Evolutionary conservation across 805 yeast species (phyloP), one percentile per base, ranked within the genome.

Genomic region (Zygosaccharomyces kombuchaensis): DNA sequence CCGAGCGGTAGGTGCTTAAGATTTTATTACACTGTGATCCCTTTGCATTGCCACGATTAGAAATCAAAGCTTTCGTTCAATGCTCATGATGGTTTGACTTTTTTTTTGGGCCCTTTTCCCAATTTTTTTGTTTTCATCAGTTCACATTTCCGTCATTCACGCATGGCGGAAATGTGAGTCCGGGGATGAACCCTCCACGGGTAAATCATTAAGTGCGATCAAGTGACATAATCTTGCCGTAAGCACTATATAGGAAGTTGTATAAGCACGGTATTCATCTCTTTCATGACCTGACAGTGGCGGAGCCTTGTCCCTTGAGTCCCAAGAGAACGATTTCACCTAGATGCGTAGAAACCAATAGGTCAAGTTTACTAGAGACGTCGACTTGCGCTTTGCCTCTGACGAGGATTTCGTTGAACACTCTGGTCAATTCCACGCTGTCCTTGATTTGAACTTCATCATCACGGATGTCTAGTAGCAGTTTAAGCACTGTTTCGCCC

Each of bases 371-470:
- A 10, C 57, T 55, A 7, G 48, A 47, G n/a, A 62, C 50, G 34
- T 49, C 50, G 2, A 62, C 57, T 9, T 22, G 23, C 0, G 74
- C 66, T n/a, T 63, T 56, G 0, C 82, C 82, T 2, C 47, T 45
- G 6, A 61, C 46, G 19, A 78, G 43, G 1, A 78, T 62, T 31
- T 71, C 71, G 34, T 68, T 67, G n/a, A 74, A 59, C 9, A 78
- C 73, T 34, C 62, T 55, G 0, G 75, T 68, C 46, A 77, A 71
- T 27, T 67, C 69, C 2, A 65, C 43, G 26, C 66, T 58, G 49
- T 78, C 66, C 0, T 67, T 63, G n/a, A 79, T 66, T 12, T 64
- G 57, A 40, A 78, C 58, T 6, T 73, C 70, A 34, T 74, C 68
- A 34, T 71, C 64, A n/a, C 68, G 66, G 23, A 78, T 59, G 34